Evolutionary conservation across 139 green algal species (phyloP), one percentile per base, ranked within the genome.

Genomic region (Coelastrella sp.): DNA sequence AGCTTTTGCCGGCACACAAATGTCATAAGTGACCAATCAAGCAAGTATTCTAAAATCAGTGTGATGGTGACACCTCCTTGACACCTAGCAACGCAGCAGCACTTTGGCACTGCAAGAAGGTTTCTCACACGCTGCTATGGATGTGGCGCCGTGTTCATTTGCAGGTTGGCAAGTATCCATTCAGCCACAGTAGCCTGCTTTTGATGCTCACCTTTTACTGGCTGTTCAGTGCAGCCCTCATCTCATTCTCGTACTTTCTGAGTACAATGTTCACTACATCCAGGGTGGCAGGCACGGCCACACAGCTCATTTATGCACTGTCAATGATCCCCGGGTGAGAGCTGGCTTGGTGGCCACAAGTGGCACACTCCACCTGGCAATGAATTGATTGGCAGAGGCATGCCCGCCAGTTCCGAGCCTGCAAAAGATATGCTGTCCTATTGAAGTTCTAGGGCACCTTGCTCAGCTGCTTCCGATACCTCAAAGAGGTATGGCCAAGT

Each of bases 281-380:
- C 20, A 89, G 95, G 1, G 91, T 97, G 15, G 96, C 96, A 6
- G 95, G 94, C 27, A 95, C 93, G 17, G 93, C 92, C 4, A 91
- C 87, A 3, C 94, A 94, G 81, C 78, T 98, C 57, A 75, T 96
- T 27, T 98, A 97, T 74, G 92, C 93, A 0, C 78, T 97, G 3
- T 94, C 96, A 14, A 96, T 97, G 93, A 78, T 97, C 7, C 96
- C 96, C 5, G 96, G 95, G 87, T 97, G 92, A 79, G 82, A n/a
- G 10, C 7, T 76, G 19, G 25, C n/a, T 10, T 25, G 12, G 63
- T 49, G 35, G 35, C 35, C 35, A 49, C 35, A 49, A 49, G 35
- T 49, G 35, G 35, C 35, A 3, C 35, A 49, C 35, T 49, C 35
- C 35, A 49, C 35, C 35, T 49, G 35, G 1, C 35, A 49, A 49